These are phyloP conservation scores for Clarireedia paspali DNA, from an alignment of 2,329 filamentous ascomycete species.

Conservation along the genomic window DNA sequence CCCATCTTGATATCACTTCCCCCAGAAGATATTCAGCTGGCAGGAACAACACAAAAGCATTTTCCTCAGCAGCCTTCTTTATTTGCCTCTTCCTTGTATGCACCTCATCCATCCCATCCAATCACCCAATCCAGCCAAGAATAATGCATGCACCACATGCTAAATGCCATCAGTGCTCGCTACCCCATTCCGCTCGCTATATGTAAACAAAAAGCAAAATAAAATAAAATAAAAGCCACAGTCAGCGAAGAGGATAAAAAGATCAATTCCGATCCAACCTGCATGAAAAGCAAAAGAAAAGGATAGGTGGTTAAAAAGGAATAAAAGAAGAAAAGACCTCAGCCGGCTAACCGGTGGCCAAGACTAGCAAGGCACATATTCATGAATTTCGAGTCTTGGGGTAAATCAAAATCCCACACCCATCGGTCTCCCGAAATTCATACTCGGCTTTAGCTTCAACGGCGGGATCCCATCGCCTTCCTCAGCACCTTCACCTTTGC, in stretches of 20 bases:
- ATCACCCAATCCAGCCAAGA: no score
- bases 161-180: no score
- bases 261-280: not conserved
- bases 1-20: not conserved
- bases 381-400: not conserved
- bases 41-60: no score
- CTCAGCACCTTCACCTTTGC: not conserved
- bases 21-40: not conserved
- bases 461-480: conserved; percentile 15
- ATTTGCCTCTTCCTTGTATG: no score
- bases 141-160: no score
- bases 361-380: not conserved
- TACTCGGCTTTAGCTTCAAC: conserved; percentile 20
- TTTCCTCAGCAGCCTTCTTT: no score
- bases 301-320: not conserved
- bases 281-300: not conserved
- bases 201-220: not conserved
- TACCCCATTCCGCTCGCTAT: no score
- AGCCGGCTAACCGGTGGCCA: not conserved
- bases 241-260: not conserved
- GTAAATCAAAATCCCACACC: conserved; percentile 15
- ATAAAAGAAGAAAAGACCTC: not conserved
- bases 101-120: no score
- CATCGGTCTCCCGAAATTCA: conserved; percentile 24
- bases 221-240: no score